Percentiles rank a stretch among this genome's conserved stretches.
Conservation (phyloP, 768 basidiomycete genomes). For the Gymnopilus dilepis region DNA sequence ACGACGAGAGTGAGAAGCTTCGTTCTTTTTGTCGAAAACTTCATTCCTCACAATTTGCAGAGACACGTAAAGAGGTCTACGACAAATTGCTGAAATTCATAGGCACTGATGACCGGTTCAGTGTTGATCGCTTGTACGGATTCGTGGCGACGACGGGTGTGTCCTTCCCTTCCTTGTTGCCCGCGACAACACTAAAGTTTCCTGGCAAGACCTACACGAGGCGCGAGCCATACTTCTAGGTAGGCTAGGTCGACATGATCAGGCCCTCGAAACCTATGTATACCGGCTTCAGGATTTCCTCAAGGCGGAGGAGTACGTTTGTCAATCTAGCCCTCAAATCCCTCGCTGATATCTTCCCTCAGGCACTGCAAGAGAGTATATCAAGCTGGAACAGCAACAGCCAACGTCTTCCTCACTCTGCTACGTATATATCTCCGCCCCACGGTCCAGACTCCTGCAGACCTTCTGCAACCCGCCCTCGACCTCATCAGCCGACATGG, state of each 20-base stretch:
- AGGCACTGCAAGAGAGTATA: slow-evolving; percentile 93
- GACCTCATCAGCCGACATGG: slow-evolving; percentile 88
- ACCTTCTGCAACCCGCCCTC: slow-evolving; percentile 81
- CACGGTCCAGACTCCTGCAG: slow-evolving; percentile 49
- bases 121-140: slow-evolving; percentile 80
- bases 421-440: slow-evolving; percentile 89
- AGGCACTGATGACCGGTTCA: slow-evolving; percentile 68
- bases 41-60: slow-evolving; percentile 36
- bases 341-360: not conserved
- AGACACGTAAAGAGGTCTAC: slow-evolving; percentile 55
- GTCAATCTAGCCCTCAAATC: not conserved
- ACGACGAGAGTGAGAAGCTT: slow-evolving; percentile 57
- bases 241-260: slow-evolving; percentile 88
- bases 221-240: slow-evolving; percentile 92
- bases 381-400: slow-evolving; percentile 56
- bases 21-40: not conserved
- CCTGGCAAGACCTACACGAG: slow-evolving; percentile 76
- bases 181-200: not conserved
- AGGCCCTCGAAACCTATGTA: slow-evolving; percentile 94
- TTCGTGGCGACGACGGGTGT: slow-evolving; percentile 82
- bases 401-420: slow-evolving; percentile 79
- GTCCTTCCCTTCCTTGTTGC: slow-evolving; percentile 13
- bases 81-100: slow-evolving; percentile 81
- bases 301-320: slow-evolving; percentile 83
- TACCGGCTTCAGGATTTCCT: slow-evolving; percentile 81